Evolutionary conservation across 495 filamentous ascomycete genomes (phyloP).

Genomic region (Xylaria cubensis): DNA sequence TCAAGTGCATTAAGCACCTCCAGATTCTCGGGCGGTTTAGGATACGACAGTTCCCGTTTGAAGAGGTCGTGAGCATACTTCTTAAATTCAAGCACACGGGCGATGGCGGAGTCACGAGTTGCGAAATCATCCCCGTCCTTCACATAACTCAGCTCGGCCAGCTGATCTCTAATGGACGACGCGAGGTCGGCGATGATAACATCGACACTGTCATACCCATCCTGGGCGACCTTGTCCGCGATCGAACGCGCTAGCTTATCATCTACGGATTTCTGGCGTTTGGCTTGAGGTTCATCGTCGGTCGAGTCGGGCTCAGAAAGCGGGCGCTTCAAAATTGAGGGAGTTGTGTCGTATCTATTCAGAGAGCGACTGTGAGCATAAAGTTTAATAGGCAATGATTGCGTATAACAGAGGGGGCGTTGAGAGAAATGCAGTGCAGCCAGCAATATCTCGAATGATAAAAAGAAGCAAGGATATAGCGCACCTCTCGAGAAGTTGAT

Average conservation of each 20-base stretch:
- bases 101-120: slow-evolving; percentile 42
- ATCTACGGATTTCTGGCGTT: slow-evolving; percentile 54
- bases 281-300: slow-evolving; percentile 52
- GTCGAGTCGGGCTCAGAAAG: slow-evolving; percentile 44
- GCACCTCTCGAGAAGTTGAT: slow-evolving; percentile 53
- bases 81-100: slow-evolving; percentile 49
- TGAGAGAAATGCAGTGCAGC: slow-evolving; percentile 1
- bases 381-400: not conserved
- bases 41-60: slow-evolving; percentile 50
- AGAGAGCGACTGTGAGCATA: slow-evolving; percentile 27
- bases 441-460: slow-evolving; percentile 16
- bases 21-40: slow-evolving; percentile 30
- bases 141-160: slow-evolving; percentile 46
- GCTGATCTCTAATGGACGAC: slow-evolving; percentile 44
- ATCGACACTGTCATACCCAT: slow-evolving; percentile 52
- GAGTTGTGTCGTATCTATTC: slow-evolving; percentile 50
- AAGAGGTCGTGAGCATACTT: slow-evolving; percentile 49
- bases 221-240: slow-evolving; percentile 52
- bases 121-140: slow-evolving; percentile 30
- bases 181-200: slow-evolving; percentile 54
- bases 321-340: slow-evolving; percentile 54
- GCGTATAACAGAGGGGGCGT: not conserved
- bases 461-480: slow-evolving; percentile 28
- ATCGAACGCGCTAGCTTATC: slow-evolving; percentile 43
- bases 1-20: slow-evolving; percentile 31